These are phyloP conservation scores for Babesia caballi DNA, from an alignment of 169 alveolate species.

Conservation along the genomic window DNA sequence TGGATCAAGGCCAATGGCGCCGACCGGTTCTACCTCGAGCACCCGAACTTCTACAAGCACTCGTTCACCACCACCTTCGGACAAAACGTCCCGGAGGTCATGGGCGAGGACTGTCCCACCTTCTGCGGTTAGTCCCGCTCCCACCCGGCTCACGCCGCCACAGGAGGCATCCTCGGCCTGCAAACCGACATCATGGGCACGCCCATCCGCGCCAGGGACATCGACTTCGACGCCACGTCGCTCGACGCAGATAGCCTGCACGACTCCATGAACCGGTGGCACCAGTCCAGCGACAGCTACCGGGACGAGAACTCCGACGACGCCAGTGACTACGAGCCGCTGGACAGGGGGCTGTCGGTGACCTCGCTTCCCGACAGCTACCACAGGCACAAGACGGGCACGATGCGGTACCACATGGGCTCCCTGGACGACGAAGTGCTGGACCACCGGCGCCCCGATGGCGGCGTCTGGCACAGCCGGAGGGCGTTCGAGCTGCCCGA, in stretches of 20 bases:
- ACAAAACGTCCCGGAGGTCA: constrained; percentile 30
- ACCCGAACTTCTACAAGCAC: constrained; percentile 52
- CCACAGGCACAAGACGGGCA: not conserved
- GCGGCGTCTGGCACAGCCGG: not conserved
- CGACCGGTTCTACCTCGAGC: constrained; percentile 50
- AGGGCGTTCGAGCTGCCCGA: not conserved
- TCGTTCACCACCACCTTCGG: constrained; percentile 62
- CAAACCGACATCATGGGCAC: constrained; percentile 50
- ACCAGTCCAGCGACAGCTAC: not conserved
- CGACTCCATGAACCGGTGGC: constrained; percentile 3
- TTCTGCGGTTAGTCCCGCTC: constrained; percentile 42
- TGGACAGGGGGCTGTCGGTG: constrained; percentile 8
- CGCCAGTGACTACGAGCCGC: not conserved
- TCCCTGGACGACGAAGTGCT: not conserved
- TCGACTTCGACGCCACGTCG: constrained; percentile 9
- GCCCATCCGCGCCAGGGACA: constrained; percentile 15
- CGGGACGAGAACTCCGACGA: not conserved
- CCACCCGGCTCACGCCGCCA: not conserved
- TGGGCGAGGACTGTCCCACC: constrained; percentile 67
- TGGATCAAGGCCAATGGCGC: constrained; percentile 70
- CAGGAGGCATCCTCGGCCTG: constrained; percentile 58
- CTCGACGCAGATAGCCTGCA: constrained; percentile 16
- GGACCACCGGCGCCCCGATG: not conserved
- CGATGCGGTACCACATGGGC: not conserved
- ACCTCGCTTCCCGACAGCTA: not conserved